Base-by-base conservation (phyloP, 495 filamentous ascomycete genomes). In the Daldinia concentrica region DNA sequence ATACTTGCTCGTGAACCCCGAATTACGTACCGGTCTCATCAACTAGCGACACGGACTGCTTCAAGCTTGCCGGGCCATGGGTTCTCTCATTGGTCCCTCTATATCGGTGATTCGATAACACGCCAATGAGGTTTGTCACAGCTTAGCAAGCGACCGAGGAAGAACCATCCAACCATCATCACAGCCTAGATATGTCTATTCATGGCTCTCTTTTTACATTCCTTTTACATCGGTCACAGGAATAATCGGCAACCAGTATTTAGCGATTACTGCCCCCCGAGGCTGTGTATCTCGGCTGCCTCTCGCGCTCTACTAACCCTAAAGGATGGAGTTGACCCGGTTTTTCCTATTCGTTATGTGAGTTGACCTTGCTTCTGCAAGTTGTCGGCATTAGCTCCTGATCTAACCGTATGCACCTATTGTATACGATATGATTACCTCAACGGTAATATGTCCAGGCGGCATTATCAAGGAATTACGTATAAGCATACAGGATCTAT, bases 291-390 rank as follows among this genome's bases (percentile, higher is more conserved):
- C 11, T 67, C 59, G 68, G 56, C 68, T 64, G 22, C 34, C 32
- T 34, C 32, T 51, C 54, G 9, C 29, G 19, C n/a, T 50, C 14
- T 34, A 41, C 51, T 52, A 71, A 34, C 30, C 54, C 54, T 1
- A 36, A 63, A 72, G 37, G 45, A 64, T 51, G 30, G 45, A 48
- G 52, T 55, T 63, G 8, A 17, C 32, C 64, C 45, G 50, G 59
- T 51, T 22, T 43, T 56, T 34, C 58, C 55, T 57, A 37, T 39
- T 58, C 15, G 43, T 48, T 11, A 66, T 56, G 37, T 54, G 24
- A 51, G 52, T 56, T 22, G 41, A 61, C 36, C 68, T 45, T 66
- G 62, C 26, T 66, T 66, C 62, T 66, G 62, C 62, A 62, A 37
- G 51, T 29, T 15, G 59, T 66, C 17, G 58, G 58, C 36, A 32